Percentiles rank a stretch among this genome's conserved stretches.
Evolutionary conservation across 176 grass and related monocot species (phyloP).

Genomic region (Avena insularis): DNA sequence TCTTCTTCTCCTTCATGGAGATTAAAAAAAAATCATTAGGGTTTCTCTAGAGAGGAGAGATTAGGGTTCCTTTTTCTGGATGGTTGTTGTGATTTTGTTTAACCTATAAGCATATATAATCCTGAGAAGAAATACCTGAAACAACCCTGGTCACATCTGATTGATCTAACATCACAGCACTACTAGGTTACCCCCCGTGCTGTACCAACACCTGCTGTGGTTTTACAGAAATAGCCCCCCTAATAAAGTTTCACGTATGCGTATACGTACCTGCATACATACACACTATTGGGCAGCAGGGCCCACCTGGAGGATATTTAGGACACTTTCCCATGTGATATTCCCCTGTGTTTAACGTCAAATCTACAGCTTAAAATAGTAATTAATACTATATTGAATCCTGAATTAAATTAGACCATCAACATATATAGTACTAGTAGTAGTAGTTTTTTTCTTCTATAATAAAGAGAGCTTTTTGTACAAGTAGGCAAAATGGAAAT

Average conservation of each 20-base stretch:
- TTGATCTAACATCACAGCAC: constrained; percentile 50
- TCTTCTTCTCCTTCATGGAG: neutral
- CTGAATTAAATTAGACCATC: constrained; percentile 29
- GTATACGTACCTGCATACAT: constrained; percentile 35
- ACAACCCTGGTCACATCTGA: constrained; percentile 39
- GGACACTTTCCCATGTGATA: constrained; percentile 50
- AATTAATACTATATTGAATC: constrained; percentile 26
- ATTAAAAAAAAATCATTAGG: too few relatives aligned
- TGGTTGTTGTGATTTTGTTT: constrained; percentile 67
- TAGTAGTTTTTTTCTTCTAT: neutral
- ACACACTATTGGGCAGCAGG: constrained; percentile 42
- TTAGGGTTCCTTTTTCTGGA: constrained; percentile 47
- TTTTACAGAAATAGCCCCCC: constrained; percentile 60
- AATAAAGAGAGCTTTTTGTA: neutral
- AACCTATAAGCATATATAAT: constrained; percentile 31
- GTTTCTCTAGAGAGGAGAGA: neutral
- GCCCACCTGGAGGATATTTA: constrained; percentile 47
- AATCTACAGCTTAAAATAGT: constrained; percentile 30
- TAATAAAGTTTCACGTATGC: constrained; percentile 53
- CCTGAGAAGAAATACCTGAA: constrained; percentile 35
- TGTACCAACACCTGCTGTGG: constrained; percentile 14
- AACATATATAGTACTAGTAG: neutral
- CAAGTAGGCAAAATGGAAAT: constrained; percentile 40
- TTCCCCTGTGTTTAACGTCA: constrained; percentile 26
- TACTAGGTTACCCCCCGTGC: constrained; percentile 32